A percentile compares a stretch with the other conserved stretches of the same genome.
Conservation (phyloP, 768 basidiomycete genomes). For the Tephrocybe sp. region DNA sequence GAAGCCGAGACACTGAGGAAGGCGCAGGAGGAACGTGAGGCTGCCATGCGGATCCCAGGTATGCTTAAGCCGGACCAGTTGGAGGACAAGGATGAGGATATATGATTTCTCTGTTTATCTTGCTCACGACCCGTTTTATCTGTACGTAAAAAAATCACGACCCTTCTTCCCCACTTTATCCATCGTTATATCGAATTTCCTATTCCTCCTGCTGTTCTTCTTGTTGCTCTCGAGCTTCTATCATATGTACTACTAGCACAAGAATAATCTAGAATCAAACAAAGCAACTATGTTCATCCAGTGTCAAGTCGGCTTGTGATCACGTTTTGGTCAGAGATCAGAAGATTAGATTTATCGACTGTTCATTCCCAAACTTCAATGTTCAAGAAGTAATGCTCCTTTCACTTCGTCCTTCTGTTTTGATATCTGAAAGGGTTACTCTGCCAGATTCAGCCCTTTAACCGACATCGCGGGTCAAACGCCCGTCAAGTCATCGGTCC, state of each 20-base stretch:
- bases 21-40: slow-evolving; percentile 80
- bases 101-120: slow-evolving; percentile 34
- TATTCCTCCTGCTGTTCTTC: slow-evolving; percentile 15
- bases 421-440: slow-evolving; percentile 6
- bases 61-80: slow-evolving; percentile 95
- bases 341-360: slow-evolving; percentile 1
- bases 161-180: slow-evolving; percentile 20
- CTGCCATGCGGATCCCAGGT: slow-evolving; percentile 93
- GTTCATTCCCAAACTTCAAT: slow-evolving; percentile 29
- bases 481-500: slow-evolving; percentile 90
- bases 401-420: slow-evolving; percentile 4
- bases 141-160: slow-evolving; percentile 25
- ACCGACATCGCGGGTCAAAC: slow-evolving; percentile 89
- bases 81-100: slow-evolving; percentile 92
- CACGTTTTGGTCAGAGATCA: slow-evolving; percentile 12
- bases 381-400: slow-evolving; percentile 70
- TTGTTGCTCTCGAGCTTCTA: slow-evolving; percentile 29
- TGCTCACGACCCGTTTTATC: slow-evolving; percentile 20
- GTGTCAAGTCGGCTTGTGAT: background rate
- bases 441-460: slow-evolving; percentile 60
- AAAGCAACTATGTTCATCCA: slow-evolving; percentile 5
- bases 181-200: slow-evolving; percentile 29
- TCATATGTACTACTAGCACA: slow-evolving; percentile 41
- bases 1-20: slow-evolving; percentile 79
- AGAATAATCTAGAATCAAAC: slow-evolving; percentile 39